phyloP scores from a whole-genome alignment of 352 stramenopile genomes.

The Phytopythium aichiense region DNA sequence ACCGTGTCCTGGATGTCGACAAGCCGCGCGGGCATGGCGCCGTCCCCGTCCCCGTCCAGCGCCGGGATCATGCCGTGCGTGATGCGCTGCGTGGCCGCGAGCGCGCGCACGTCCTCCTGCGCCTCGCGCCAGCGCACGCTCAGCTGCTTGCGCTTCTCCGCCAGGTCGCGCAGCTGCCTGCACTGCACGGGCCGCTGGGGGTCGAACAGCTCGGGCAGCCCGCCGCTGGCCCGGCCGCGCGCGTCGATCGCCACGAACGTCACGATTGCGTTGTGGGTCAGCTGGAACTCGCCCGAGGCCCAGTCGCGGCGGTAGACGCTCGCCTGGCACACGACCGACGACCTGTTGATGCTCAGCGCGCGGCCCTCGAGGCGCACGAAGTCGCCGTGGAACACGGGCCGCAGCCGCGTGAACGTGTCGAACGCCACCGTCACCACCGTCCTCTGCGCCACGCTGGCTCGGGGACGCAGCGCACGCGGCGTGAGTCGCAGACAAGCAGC shows the following conservation, averaged over 20 bases:
- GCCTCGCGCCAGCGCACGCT: slow-evolving; percentile 20
- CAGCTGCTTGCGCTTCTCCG: slow-evolving; percentile 21
- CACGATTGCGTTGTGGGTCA: slow-evolving; percentile 33
- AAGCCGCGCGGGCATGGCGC: neutral
- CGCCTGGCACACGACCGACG: slow-evolving; percentile 22
- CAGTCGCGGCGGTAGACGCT: slow-evolving; percentile 19
- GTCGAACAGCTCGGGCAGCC: slow-evolving; percentile 21
- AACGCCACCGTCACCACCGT: slow-evolving; percentile 38
- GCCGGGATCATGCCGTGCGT: slow-evolving; percentile 10
- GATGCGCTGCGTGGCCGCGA: slow-evolving; percentile 12
- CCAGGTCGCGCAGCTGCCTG: slow-evolving; percentile 16
- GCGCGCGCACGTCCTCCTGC: slow-evolving; percentile 17
- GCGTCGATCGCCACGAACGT: slow-evolving; percentile 30
- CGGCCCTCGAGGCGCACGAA: slow-evolving; percentile 47
- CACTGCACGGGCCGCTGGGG: slow-evolving; percentile 18
- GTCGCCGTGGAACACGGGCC: slow-evolving; percentile 32
- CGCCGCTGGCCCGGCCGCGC: slow-evolving; percentile 12
- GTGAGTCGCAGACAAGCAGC: neutral
- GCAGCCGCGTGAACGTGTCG: slow-evolving; percentile 38
- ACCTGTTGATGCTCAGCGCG: slow-evolving; percentile 32
- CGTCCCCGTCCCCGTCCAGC: neutral
- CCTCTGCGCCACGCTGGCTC: slow-evolving; percentile 21
- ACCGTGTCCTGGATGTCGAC: slow-evolving; percentile 30
- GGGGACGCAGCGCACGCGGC: neutral
- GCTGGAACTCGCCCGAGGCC: slow-evolving; percentile 17